phyloP scores from a whole-genome alignment of 495 filamentous ascomycete species.

The Staphylotrichum tortipilum region DNA sequence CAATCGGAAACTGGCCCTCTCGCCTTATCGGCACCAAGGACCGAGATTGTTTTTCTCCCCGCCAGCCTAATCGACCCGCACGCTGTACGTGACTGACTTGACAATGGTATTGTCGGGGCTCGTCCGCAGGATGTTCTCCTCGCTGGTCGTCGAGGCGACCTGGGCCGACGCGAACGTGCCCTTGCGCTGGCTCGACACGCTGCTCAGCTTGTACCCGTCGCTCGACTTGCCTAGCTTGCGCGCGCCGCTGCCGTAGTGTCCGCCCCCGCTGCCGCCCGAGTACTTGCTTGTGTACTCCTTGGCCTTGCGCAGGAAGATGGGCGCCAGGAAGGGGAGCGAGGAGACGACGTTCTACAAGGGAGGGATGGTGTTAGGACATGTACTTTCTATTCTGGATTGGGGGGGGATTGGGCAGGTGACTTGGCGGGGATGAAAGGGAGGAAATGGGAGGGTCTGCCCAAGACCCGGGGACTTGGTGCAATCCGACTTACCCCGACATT shows the following conservation, averaged over 20 bases:
- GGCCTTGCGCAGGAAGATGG: constrained; percentile 34
- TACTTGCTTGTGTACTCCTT: constrained; percentile 23
- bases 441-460: no score
- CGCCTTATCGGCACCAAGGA: no score
- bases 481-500: constrained; percentile 38
- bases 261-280: constrained; percentile 11
- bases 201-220: constrained; percentile 31
- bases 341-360: constrained; percentile 37
- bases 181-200: constrained; percentile 23
- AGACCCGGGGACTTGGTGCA: no score
- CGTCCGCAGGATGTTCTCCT: constrained; percentile 37
- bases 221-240: constrained; percentile 27
- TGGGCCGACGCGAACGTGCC: constrained; percentile 20
- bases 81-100: constrained; percentile 40
- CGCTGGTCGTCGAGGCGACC: constrained; percentile 30
- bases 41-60: no score
- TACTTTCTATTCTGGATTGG: no score
- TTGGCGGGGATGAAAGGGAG: no score
- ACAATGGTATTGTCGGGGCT: constrained; percentile 31
- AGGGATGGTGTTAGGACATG: neutral
- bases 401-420: no score
- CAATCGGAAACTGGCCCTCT: no score
- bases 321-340: constrained; percentile 39
- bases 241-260: constrained; percentile 15
- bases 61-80: constrained; percentile 23